Evolutionary conservation across 2,329 filamentous ascomycete genomes (phyloP), one percentile per base, ranked within the genome.

Genomic region (Colletotrichum musae): DNA sequence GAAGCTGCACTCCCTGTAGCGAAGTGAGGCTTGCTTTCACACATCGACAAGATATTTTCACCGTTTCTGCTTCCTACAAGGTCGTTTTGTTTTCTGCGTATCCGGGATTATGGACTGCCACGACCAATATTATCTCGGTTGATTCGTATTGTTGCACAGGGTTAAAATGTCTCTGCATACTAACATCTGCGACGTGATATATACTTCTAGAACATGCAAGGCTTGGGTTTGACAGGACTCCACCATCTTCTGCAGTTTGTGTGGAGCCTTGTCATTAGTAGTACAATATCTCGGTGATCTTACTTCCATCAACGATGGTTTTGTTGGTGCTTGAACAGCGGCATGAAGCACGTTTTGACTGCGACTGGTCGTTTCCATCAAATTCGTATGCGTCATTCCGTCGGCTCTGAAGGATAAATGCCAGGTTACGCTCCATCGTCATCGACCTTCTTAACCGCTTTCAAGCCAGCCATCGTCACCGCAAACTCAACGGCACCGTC

Each of bases 401-500:
- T 36, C 1, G 32, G 10, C 32, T 36, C 10, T 36, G 7, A 10
- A 36, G 32, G 32, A 10, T 36, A 36, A 36, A 36, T 36, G 32
- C 21, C 21, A 2, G 21, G 13, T n/a, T 2, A 5, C 15, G 10
- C 24, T 53, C 57, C 62, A 32, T 48, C 43, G 43, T 48, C 64
- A n/a, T 63, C 36, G 16, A 57, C 58, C 51, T 73, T 68, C 64
- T 63, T 72, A 21, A 81, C 74, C 10, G 77, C 80, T 72, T 78
- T 83, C 13, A 92, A 61, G 0, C 94, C 94, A 0, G 88, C 90
- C 76, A 87, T 88, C 74, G 86, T 89, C 65, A 98, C 91, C 78
- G 94, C 91, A 79, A 94, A 97, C 75, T 93, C 91, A 4, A 91
- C 84, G 15, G 88, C 89, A 7, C 82, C 83, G 1, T 81, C 75